Evolutionary conservation across 495 filamentous ascomycete species (phyloP).

Genomic region (Tuber brumale): DNA sequence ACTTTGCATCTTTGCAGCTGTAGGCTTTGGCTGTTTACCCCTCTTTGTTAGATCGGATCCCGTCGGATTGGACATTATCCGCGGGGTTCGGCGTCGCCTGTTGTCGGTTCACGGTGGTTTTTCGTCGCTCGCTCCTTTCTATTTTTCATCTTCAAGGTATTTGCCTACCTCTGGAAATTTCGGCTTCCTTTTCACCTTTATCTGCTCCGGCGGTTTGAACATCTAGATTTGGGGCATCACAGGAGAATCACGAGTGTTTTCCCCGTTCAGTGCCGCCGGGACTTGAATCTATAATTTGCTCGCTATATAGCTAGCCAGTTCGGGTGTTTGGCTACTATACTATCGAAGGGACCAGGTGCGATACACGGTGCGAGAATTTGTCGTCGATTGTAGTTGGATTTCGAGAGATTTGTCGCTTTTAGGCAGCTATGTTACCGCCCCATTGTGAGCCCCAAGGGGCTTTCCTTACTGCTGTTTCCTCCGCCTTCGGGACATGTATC

Average conservation of each 20-base stretch:
- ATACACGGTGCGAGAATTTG: neutral
- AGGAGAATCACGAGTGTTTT: neutral
- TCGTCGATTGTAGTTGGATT: neutral
- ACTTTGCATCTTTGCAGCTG: neutral
- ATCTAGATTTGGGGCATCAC: neutral
- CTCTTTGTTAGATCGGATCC: slow-evolving; percentile 4
- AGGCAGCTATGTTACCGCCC: neutral
- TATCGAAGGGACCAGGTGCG: neutral
- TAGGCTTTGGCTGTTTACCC: neutral
- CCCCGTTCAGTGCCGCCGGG: neutral
- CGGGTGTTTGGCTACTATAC: neutral
- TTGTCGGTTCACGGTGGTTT: neutral
- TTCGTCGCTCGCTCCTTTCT: neutral
- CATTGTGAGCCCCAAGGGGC: neutral
- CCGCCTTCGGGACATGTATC: neutral
- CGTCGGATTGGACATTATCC: neutral
- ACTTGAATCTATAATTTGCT: neutral
- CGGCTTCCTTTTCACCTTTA: neutral
- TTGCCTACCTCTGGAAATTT: neutral
- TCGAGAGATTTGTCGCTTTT: neutral
- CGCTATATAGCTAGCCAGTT: neutral
- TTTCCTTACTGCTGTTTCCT: neutral
- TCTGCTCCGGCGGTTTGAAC: neutral
- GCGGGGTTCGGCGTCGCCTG: neutral
- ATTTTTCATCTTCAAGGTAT: neutral